phyloP scores from a whole-genome alignment of 768 basidiomycete genomes.

The Hygrocybe punicea region DNA sequence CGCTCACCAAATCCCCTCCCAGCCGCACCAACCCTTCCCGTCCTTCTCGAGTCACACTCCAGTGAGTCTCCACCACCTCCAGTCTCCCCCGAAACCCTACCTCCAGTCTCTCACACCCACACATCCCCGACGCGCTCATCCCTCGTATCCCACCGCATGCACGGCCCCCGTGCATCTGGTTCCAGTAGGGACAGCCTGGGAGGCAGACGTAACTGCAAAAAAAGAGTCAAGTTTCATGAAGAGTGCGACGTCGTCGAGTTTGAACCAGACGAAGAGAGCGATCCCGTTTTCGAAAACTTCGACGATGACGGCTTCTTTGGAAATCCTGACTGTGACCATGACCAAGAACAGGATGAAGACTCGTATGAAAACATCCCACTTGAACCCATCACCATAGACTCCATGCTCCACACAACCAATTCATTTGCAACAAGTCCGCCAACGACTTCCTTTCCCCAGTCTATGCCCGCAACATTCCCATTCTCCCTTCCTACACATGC shows the following conservation, averaged over 20 bases:
- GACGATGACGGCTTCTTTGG: constrained; percentile 1
- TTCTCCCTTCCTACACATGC: constrained; percentile 10
- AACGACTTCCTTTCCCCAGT: constrained; percentile 44
- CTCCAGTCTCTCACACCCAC: constrained; percentile 9
- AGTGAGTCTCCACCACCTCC: constrained; percentile 10
- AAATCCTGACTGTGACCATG: not conserved
- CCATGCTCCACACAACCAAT: constrained; percentile 53
- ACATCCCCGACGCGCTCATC: constrained; percentile 61
- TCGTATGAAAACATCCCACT: constrained; percentile 39
- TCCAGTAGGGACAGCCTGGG: constrained; percentile 34
- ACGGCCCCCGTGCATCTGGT: constrained; percentile 59
- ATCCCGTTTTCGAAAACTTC: not conserved
- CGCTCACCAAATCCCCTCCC: constrained; percentile 19
- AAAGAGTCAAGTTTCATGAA: constrained; percentile 78
- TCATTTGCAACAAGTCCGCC: constrained; percentile 9
- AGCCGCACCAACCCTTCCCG: constrained; percentile 15
- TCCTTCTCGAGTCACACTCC: constrained; percentile 21
- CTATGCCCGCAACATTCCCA: constrained; percentile 15
- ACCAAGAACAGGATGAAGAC: constrained; percentile 6
- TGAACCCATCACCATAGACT: constrained; percentile 63
- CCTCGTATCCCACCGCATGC: constrained; percentile 67
- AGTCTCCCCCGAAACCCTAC: constrained; percentile 4
- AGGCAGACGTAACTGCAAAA: constrained; percentile 54
- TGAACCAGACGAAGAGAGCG: constrained; percentile 38
- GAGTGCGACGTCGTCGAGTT: constrained; percentile 82